Conservation (phyloP, 2,329 filamentous ascomycete genomes). For the Daldinia eschscholtzii region DNA sequence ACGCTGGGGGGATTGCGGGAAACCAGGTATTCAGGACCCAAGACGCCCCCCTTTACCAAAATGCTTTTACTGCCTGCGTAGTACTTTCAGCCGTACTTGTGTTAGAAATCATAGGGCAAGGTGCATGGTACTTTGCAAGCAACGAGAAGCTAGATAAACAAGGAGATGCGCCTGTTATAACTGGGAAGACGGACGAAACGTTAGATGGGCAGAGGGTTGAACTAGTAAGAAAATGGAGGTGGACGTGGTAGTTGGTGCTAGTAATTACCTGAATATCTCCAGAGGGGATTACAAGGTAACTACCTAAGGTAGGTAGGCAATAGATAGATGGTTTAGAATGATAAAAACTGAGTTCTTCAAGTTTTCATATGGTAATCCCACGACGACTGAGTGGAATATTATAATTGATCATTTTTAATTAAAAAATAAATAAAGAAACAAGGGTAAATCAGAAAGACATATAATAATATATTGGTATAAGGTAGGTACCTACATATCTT, state of each 20-base stretch:
- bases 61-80: conserved; percentile 46
- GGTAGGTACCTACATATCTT: no score
- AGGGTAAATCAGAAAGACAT: no score
- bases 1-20: conserved; percentile 46
- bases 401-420: no score
- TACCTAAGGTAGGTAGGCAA: no score
- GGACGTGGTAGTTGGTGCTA: conserved; percentile 42
- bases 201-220: conserved; percentile 41
- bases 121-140: conserved; percentile 45
- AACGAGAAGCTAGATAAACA: conserved; percentile 42
- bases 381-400: no score
- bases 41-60: conserved; percentile 48
- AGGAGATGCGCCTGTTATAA: conserved; percentile 31
- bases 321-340: not conserved
- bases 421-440: no score
- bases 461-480: no score
- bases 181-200: conserved; percentile 33
- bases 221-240: conserved; percentile 45
- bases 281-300: no score
- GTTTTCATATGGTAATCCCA: no score
- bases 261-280: no score
- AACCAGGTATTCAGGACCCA: conserved; percentile 49
- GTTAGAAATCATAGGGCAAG: conserved; percentile 39
- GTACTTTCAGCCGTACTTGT: conserved; percentile 41
- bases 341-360: not conserved